Evolutionary conservation across 345 rosid species (phyloP), one percentile per base, ranked within the genome.

Genomic region (Aquilaria yunnanensis): DNA sequence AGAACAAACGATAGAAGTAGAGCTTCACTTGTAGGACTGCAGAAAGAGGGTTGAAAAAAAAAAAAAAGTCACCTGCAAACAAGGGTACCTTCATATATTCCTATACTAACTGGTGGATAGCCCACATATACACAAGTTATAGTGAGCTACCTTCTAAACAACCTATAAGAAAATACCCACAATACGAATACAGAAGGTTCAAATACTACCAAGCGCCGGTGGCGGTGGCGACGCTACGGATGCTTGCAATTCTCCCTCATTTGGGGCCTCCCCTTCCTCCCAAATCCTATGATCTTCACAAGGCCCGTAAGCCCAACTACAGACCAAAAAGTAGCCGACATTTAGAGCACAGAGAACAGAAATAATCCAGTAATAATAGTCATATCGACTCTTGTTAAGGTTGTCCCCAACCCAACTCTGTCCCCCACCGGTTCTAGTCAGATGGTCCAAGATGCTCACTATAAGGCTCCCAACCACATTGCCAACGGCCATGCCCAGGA

Each of bases 331-430:
- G 65, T 75, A 80, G 32, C 78, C 65, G 60, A 82, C 59, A 62
- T 82, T 85, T 6, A 63, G 52, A 32, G 59, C 74, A 48, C 80
- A 67, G 59, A 82, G 16, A 6, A 49, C 10, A 0, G 77, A 32
- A 47, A 82, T 73, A 5, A 80, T n/a, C 85, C 91, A 80, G 47
- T 82, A 80, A 60, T 80, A 85, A 49, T 78, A 78, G 47, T 85
- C 91, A 46, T 71, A 80, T 58, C 64, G 87, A 14, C 78, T 84
- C 61, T 46, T 51, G 47, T 85, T 80, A 10, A 80, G 54, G 63
- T 78, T 73, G 49, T 32, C 62, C 5, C 82, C 66, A 11, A 82
- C 69, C 91, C 87, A 85, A 29, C 83, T 80, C 31, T 7, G 70
- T 14, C 50, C 54, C 52, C 74, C 77, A 4, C 61, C 57, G 4